A percentile compares a stretch with the other conserved stretches of the same genome.
Conservation (phyloP, 768 basidiomycete species). For the Boletales sp. region DNA sequence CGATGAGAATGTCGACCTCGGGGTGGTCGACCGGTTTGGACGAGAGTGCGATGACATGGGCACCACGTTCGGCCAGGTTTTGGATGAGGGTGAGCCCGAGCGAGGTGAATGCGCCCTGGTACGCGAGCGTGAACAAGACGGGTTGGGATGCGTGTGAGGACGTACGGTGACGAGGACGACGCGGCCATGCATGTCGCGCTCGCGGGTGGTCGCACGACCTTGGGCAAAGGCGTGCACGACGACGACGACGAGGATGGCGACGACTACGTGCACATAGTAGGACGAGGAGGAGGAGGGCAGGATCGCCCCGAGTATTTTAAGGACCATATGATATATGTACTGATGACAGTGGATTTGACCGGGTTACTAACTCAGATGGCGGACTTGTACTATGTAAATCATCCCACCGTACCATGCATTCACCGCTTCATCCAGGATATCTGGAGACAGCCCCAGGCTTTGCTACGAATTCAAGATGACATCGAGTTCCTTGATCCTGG, state of each 20-base stretch:
- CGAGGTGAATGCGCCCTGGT: constrained; percentile 72
- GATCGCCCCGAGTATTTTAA: constrained; percentile 41
- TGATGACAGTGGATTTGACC: too few species aligned
- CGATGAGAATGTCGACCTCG: constrained; percentile 55
- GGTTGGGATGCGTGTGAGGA: not conserved
- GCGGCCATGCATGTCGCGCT: constrained; percentile 72
- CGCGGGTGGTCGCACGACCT: constrained; percentile 66
- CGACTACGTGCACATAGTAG: too few species aligned
- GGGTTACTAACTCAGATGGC: too few species aligned
- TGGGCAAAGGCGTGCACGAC: constrained; percentile 60
- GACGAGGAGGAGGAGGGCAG: too few species aligned
- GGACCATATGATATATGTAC: too few species aligned
- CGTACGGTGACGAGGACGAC: constrained; percentile 69
- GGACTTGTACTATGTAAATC: too few species aligned
- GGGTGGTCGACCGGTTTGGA: constrained; percentile 48
- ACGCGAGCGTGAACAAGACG: not conserved
- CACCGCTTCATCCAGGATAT: too few species aligned
- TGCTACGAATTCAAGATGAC: too few species aligned
- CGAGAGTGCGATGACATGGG: constrained; percentile 74
- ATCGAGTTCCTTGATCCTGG: too few species aligned
- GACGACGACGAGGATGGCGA: constrained; percentile 32
- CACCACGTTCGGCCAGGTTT: constrained; percentile 65
- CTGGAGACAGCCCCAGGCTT: too few species aligned
- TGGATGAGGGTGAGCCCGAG: constrained; percentile 66
- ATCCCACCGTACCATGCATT: too few species aligned